Evolutionary conservation across 257 asterid genomes (phyloP).

Genomic region (Solanum paucissectum): DNA sequence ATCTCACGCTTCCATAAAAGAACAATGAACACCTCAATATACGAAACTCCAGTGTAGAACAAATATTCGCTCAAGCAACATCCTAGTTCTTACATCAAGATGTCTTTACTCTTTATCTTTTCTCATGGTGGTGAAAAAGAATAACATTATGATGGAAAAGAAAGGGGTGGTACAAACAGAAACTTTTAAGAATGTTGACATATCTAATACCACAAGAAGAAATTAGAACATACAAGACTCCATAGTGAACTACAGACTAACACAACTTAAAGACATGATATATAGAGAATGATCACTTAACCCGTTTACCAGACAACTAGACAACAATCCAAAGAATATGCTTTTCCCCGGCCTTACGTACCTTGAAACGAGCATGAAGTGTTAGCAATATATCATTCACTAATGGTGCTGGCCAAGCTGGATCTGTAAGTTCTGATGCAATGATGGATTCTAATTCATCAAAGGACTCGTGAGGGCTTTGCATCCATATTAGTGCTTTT

Average conservation of each 20-base stretch:
- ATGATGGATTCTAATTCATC: constrained; percentile 93
- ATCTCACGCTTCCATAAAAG: neutral
- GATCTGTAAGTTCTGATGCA: constrained; percentile 94
- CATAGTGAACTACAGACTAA: neutral
- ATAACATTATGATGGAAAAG: neutral
- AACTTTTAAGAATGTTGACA: neutral
- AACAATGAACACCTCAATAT: neutral
- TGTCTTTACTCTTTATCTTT: neutral
- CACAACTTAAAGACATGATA: neutral
- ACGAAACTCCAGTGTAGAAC: neutral
- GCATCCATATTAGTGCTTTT: constrained; percentile 99
- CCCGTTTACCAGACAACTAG: neutral
- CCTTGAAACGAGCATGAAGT: constrained; percentile 99
- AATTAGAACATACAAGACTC: neutral
- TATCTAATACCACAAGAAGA: neutral
- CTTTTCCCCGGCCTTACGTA: constrained; percentile 12
- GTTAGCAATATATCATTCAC: constrained; percentile 84
- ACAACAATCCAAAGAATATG: neutral
- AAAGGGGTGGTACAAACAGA: neutral
- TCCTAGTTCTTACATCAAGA: neutral
- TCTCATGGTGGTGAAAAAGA: neutral
- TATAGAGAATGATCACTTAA: neutral
- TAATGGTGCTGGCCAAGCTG: constrained; percentile 89
- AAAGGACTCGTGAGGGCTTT: constrained; percentile 92
- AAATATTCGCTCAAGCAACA: neutral